Percentiles rank a stretch among this genome's conserved stretches.
Evolutionary conservation across 2,329 filamentous ascomycete species (phyloP).

Genomic region (Xylaria sp.): DNA sequence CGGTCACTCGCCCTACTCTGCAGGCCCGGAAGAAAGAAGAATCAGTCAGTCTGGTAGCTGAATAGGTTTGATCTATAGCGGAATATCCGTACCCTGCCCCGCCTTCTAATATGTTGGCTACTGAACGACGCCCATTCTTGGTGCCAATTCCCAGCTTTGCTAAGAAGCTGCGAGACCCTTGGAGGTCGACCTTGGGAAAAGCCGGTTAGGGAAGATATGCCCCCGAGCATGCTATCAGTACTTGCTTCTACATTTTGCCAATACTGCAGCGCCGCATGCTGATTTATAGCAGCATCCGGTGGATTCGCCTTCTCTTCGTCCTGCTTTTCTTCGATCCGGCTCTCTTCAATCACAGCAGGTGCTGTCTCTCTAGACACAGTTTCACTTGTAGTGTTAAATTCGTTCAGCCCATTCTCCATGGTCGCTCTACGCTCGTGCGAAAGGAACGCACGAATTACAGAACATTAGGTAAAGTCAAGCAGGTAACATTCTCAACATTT

Average conservation of each 20-base stretch:
- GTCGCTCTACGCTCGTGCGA: neutral
- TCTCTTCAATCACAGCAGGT: neutral
- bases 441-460: neutral
- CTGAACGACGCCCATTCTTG: slow-evolving; percentile 4
- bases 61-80: neutral
- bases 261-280: slow-evolving; percentile 1
- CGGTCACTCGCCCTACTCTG: slow-evolving; percentile 9
- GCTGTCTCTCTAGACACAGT: neutral
- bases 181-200: slow-evolving; percentile 1
- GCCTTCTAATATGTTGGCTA: slow-evolving; percentile 7
- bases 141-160: slow-evolving; percentile 9
- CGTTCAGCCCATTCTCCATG: neutral
- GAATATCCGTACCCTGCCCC: slow-evolving; percentile 1
- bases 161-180: slow-evolving; percentile 10
- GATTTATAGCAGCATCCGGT: slow-evolving; percentile 6
- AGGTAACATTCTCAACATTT: too few species aligned
- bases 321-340: neutral
- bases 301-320: neutral
- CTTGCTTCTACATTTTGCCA: neutral
- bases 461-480: too few species aligned
- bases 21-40: neutral
- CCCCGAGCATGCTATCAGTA: slow-evolving; percentile 5
- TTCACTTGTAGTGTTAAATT: neutral
- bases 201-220: neutral
- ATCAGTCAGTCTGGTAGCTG: neutral